Evolutionary conservation across 148 eudicot species (phyloP).

Genomic region (Nepenthes mirabilis): DNA sequence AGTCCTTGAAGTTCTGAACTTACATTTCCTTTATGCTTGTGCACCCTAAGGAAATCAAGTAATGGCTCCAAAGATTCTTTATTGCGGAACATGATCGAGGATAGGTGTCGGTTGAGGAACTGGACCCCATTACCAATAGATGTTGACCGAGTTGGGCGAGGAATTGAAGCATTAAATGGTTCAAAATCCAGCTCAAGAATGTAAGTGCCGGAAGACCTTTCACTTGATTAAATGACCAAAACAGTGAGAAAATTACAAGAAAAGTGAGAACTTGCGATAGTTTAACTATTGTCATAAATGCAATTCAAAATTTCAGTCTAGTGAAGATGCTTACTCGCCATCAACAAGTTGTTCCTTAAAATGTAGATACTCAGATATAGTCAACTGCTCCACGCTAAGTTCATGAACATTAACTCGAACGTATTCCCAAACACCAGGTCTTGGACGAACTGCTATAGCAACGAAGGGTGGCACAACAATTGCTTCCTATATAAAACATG

Average conservation of each 20-base stretch:
- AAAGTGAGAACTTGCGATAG: background rate
- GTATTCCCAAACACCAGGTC: constrained; percentile 98
- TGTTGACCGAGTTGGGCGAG: constrained; percentile 78
- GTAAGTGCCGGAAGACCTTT: constrained; percentile 37
- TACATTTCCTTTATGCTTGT: constrained; percentile 76
- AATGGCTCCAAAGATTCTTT: constrained; percentile 90
- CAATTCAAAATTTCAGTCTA: background rate
- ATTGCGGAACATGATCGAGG: constrained; percentile 87
- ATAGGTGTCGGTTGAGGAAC: constrained; percentile 89
- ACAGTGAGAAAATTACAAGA: background rate
- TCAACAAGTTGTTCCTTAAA: constrained; percentile 93
- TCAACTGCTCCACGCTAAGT: constrained; percentile 79
- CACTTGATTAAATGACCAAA: background rate
- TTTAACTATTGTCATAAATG: background rate
- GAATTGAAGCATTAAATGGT: constrained; percentile 84
- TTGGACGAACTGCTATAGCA: constrained; percentile 84
- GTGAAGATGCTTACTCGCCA: constrained; percentile 41
- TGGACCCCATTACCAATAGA: constrained; percentile 98
- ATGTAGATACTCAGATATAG: constrained; percentile 69
- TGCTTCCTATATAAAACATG: constrained; percentile 53
- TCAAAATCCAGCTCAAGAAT: constrained; percentile 90
- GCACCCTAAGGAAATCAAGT: constrained; percentile 77
- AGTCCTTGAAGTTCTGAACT: constrained; percentile 13
- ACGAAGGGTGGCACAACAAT: constrained; percentile 92
- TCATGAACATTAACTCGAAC: constrained; percentile 82